Conservation (phyloP, 2,329 filamentous ascomycete species). For the Exophiala lecanii-corni region DNA sequence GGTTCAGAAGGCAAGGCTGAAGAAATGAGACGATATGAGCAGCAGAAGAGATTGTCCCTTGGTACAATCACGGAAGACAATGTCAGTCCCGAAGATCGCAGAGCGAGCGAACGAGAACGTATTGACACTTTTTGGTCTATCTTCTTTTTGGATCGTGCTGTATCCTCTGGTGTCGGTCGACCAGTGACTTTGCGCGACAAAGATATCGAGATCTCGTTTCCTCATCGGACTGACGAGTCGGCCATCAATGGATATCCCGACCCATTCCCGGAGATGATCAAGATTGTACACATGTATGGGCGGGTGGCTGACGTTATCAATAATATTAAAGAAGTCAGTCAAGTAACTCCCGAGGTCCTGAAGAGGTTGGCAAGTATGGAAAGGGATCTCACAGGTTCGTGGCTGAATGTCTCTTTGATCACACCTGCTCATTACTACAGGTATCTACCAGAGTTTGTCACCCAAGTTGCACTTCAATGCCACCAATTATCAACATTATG, state of each 20-base stretch:
- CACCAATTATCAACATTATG: constrained; percentile 78
- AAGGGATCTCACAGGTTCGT: constrained; percentile 63
- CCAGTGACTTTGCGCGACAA: constrained; percentile 79
- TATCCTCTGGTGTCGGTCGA: constrained; percentile 79
- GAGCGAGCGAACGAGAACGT: constrained; percentile 70
- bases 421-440: constrained; percentile 22
- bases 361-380: constrained; percentile 72
- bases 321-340: constrained; percentile 67
- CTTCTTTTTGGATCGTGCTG: constrained; percentile 80
- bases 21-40: constrained; percentile 42
- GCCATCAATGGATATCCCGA: constrained; percentile 63
- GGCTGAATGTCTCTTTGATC: constrained; percentile 31
- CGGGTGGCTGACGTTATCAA: constrained; percentile 80
- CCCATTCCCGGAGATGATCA: constrained; percentile 73
- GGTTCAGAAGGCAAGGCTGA: constrained; percentile 39
- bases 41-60: constrained; percentile 21
- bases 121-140: constrained; percentile 88
- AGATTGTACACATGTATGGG: constrained; percentile 82
- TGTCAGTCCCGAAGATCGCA: constrained; percentile 19
- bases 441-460: constrained; percentile 69
- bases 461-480: constrained; percentile 75
- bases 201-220: constrained; percentile 76
- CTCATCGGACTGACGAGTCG: constrained; percentile 49
- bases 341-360: constrained; percentile 71
- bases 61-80: constrained; percentile 27